These are phyloP conservation scores for Metschnikowia noctiluminum DNA, from an alignment of 805 yeast genomes.

Conservation along the genomic window DNA sequence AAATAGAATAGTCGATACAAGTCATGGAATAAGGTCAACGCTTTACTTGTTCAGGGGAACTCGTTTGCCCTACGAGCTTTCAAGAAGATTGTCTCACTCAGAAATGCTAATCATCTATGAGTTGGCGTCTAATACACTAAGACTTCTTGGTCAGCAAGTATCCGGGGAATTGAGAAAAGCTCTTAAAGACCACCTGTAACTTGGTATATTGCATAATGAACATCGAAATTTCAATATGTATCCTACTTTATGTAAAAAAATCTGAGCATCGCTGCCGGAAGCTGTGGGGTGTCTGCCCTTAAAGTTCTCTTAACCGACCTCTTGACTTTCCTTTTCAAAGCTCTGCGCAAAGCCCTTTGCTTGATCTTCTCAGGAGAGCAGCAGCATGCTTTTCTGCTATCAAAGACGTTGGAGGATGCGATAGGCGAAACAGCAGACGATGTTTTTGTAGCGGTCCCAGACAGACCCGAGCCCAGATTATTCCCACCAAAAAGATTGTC, in stretches of 20 bases:
- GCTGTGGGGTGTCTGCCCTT: conserved; percentile 7
- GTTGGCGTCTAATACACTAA: too few species aligned
- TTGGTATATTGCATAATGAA: too few species aligned
- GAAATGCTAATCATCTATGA: too few species aligned
- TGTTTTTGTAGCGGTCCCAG: background rate
- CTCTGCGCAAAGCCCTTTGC: conserved; percentile 24
- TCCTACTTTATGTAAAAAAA: conserved; percentile 13
- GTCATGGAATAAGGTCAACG: too few species aligned
- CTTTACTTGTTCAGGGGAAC: too few species aligned
- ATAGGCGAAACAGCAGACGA: conserved; percentile 5
- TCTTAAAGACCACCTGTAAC: too few species aligned
- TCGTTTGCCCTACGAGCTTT: too few species aligned
- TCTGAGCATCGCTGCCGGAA: conserved; percentile 13
- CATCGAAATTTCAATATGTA: too few species aligned
- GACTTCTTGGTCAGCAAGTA: background rate
- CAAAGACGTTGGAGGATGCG: conserved; percentile 6
- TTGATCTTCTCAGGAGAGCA: conserved; percentile 19
- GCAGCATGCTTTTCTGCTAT: conserved; percentile 22
- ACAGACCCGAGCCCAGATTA: background rate
- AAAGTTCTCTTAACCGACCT: conserved; percentile 22
- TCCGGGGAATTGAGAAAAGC: background rate
- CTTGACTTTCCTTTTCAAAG: conserved; percentile 20
- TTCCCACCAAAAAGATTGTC: conserved; percentile 1
- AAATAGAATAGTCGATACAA: too few species aligned
- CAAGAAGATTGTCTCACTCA: too few species aligned